Evolutionary conservation across 2,329 filamentous ascomycete genomes (phyloP).

Genomic region (Beauveria sp.): DNA sequence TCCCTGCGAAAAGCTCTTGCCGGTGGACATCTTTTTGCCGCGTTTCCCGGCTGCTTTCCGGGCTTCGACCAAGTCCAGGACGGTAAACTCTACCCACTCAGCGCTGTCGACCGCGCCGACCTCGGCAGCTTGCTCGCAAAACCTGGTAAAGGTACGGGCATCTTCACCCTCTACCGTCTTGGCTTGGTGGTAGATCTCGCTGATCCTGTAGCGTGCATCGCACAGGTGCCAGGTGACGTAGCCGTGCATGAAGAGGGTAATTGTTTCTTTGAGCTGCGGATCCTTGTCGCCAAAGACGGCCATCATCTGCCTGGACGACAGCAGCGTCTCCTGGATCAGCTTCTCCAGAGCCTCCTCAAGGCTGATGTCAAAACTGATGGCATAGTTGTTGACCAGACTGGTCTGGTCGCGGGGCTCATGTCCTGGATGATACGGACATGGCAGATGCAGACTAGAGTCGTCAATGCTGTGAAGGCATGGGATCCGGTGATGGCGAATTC

Average conservation of each 20-base stretch:
- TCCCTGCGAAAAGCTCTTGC: not conserved
- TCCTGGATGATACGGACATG: too few relatives aligned
- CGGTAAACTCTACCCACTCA: not conserved
- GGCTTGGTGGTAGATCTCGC: constrained; percentile 11
- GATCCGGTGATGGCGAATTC: too few relatives aligned
- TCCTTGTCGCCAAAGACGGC: constrained; percentile 16
- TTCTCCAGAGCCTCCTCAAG: constrained; percentile 14
- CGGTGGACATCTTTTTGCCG: too few relatives aligned
- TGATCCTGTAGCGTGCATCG: constrained; percentile 15
- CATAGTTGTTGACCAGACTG: constrained; percentile 17
- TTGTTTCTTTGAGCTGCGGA: not conserved
- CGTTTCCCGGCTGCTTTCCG: not conserved
- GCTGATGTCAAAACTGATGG: constrained; percentile 10
- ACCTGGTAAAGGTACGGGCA: not conserved
- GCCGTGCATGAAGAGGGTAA: constrained; percentile 18
- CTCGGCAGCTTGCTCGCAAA: not conserved
- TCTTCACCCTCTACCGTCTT: not conserved
- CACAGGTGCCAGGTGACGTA: constrained; percentile 18
- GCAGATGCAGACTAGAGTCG: too few relatives aligned
- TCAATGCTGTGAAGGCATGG: too few relatives aligned
- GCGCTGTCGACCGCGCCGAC: not conserved
- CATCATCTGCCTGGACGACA: constrained; percentile 14
- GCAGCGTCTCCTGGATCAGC: constrained; percentile 14
- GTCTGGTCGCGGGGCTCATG: constrained; percentile 15
- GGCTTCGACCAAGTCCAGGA: not conserved